phyloP scores from a whole-genome alignment of 192 early-diverging fungal genomes.

The Martensiomyces pterosporus region DNA sequence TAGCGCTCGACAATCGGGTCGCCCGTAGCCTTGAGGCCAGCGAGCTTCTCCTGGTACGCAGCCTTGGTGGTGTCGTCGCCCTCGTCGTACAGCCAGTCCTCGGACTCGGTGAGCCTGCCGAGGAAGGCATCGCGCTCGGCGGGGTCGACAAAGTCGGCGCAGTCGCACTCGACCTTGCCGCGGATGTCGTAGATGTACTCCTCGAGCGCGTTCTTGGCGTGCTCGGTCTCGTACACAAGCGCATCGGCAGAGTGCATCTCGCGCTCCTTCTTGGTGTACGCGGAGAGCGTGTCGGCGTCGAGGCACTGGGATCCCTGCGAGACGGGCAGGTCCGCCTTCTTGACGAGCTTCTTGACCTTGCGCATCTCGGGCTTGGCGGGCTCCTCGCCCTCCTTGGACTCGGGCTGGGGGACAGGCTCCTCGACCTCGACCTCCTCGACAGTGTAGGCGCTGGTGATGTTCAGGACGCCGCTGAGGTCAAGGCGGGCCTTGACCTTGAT shows the following conservation, averaged over 20 bases:
- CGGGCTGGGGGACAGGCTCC: slow-evolving; percentile 60
- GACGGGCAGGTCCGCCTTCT: slow-evolving; percentile 80
- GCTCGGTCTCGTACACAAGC: slow-evolving; percentile 90
- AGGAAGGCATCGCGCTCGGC: slow-evolving; percentile 66
- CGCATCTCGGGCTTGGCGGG: slow-evolving; percentile 53
- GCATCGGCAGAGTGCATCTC: slow-evolving; percentile 82
- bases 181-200: slow-evolving; percentile 98
- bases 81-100: slow-evolving; percentile 98
- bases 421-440: slow-evolving; percentile 87
- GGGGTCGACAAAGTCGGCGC: slow-evolving; percentile 71
- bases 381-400: slow-evolving; percentile 59
- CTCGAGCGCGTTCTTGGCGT: slow-evolving; percentile 91
- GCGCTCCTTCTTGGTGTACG: slow-evolving; percentile 74
- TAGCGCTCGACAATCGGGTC: slow-evolving; percentile 77
- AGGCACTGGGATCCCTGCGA: slow-evolving; percentile 59
- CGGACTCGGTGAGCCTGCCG: slow-evolving; percentile 66
- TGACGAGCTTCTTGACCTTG: slow-evolving; percentile 91
- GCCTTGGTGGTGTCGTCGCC: slow-evolving; percentile 91
- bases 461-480: slow-evolving; percentile 78
- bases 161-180: slow-evolving; percentile 73
- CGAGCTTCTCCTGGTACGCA: slow-evolving; percentile 80
- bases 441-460: slow-evolving; percentile 78
- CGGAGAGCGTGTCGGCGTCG: slow-evolving; percentile 53
- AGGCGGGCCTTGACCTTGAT: slow-evolving; percentile 91
- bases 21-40: slow-evolving; percentile 71